Percentiles rank a stretch among this genome's conserved stretches.
Evolutionary conservation across 2,329 filamentous ascomycete species (phyloP).

Genomic region (Domatiomyces catenatus): DNA sequence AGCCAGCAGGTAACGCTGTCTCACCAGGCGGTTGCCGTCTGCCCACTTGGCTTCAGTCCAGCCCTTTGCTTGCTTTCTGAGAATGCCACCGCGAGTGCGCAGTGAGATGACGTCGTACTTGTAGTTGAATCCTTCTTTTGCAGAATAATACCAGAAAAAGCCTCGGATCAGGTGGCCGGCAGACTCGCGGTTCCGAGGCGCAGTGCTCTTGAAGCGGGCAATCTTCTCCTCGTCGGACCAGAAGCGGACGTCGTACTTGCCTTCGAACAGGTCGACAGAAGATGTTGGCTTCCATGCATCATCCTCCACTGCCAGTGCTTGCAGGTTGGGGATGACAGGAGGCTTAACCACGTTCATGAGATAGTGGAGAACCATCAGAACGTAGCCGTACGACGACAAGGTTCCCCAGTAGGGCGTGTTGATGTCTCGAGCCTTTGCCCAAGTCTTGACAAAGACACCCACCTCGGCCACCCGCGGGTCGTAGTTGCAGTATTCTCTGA

Average conservation of each 20-base stretch:
- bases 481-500: constrained; percentile 68
- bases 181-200: constrained; percentile 55
- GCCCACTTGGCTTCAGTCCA: constrained; percentile 61
- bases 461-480: constrained; percentile 64
- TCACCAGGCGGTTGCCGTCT: constrained; percentile 48
- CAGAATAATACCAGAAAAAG: constrained; percentile 73
- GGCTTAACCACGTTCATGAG: constrained; percentile 67
- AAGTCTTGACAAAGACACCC: constrained; percentile 76
- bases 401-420: constrained; percentile 79
- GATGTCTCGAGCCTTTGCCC: constrained; percentile 73
- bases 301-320: constrained; percentile 11
- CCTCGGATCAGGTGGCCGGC: constrained; percentile 59
- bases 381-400: constrained; percentile 78
- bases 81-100: constrained; percentile 52
- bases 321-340: constrained; percentile 68
- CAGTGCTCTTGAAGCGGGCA: constrained; percentile 36
- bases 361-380: constrained; percentile 83
- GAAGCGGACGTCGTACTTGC: constrained; percentile 53
- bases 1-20: constrained; percentile 68
- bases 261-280: constrained; percentile 37
- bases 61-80: constrained; percentile 61
- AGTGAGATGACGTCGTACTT: constrained; percentile 64
- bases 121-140: constrained; percentile 56
- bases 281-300: constrained; percentile 31
- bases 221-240: constrained; percentile 64